Evolutionary conservation across 78 protist species (phyloP), one percentile per base, ranked within the genome.

Genomic region (Creolimax fragrantissima): DNA sequence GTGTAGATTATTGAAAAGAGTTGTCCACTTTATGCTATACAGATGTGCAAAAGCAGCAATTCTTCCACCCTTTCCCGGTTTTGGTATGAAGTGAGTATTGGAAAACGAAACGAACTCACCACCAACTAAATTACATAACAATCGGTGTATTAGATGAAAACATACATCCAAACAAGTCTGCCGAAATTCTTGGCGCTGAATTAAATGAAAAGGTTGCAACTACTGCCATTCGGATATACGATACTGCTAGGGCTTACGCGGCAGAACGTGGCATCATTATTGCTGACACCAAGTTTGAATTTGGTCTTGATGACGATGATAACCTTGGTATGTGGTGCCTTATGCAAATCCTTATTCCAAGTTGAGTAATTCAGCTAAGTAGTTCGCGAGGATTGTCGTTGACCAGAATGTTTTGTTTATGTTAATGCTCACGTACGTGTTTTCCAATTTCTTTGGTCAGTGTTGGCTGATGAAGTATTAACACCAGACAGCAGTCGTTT

Each of bases 81-180:
- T n/a, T n/a, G n/a, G n/a, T n/a, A n/a, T n/a, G n/a, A n/a, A n/a
- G n/a, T n/a, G n/a, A n/a, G n/a, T n/a, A n/a, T n/a, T n/a, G n/a
- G n/a, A n/a, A n/a, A n/a, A n/a, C n/a, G n/a, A n/a, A n/a, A n/a
- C n/a, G n/a, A n/a, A n/a, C n/a, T n/a, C n/a, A n/a, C n/a, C n/a
- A n/a, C n/a, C n/a, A n/a, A n/a, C n/a, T n/a, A n/a, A n/a, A n/a
- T n/a, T n/a, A n/a, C n/a, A n/a, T n/a, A n/a, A n/a, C n/a, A n/a
- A n/a, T n/a, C n/a, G n/a, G n/a, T n/a, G n/a, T n/a, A n/a, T n/a
- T 44, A 83, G 96, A 94, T 44, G 96, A 94, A 86, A 92, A 92
- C 84, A 94, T 94, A 83, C 45, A 84, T 88, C 86, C 43, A 41
- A 89, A 66, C n/a, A 37, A 92, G 85, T 92, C 92, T 17, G 95